Percentiles rank a stretch among this genome's conserved stretches.
Evolutionary conservation across 1,284 basidiomycete species (phyloP).

Genomic region (Sporisorium scitamineum): DNA sequence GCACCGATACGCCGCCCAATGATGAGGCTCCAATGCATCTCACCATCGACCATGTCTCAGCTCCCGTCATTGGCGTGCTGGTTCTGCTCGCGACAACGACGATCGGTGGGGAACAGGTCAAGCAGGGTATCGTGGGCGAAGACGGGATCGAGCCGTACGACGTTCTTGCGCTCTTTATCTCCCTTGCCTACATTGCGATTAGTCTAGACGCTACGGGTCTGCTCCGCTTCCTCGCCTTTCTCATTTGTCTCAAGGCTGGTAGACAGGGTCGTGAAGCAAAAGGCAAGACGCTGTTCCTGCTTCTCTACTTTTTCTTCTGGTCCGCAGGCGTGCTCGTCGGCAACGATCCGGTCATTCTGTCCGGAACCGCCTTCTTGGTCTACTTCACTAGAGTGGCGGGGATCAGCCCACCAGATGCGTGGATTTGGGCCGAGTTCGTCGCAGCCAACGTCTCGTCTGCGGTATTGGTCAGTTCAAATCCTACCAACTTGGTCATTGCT

Average conservation of each 20-base stretch:
- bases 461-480: conserved; percentile 70
- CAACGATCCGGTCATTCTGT: conserved; percentile 74
- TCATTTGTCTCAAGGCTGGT: conserved; percentile 54
- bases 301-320: conserved; percentile 85
- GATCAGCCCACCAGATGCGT: conserved; percentile 75
- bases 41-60: conserved; percentile 57
- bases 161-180: conserved; percentile 91
- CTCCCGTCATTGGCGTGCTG: conserved; percentile 81
- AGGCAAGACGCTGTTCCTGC: conserved; percentile 77
- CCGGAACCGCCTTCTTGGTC: conserved; percentile 84
- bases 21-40: conserved; percentile 22
- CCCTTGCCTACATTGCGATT: conserved; percentile 92
- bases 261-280: conserved; percentile 45
- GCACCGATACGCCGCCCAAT: background rate
- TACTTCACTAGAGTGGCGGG: conserved; percentile 83
- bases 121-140: conserved; percentile 77
- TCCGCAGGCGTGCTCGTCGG: conserved; percentile 83
- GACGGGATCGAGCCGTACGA: conserved; percentile 89
- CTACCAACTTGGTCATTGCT: conserved; percentile 70
- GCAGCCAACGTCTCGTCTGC: conserved; percentile 80
- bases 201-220: conserved; percentile 91
- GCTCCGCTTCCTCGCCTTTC: conserved; percentile 80
- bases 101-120: conserved; percentile 77
- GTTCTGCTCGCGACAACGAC: conserved; percentile 82
- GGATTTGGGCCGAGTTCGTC: conserved; percentile 79